Evolutionary conservation across 805 yeast genomes (phyloP), one percentile per base, ranked within the genome.

Genomic region (Metschnikowia orientalis): DNA sequence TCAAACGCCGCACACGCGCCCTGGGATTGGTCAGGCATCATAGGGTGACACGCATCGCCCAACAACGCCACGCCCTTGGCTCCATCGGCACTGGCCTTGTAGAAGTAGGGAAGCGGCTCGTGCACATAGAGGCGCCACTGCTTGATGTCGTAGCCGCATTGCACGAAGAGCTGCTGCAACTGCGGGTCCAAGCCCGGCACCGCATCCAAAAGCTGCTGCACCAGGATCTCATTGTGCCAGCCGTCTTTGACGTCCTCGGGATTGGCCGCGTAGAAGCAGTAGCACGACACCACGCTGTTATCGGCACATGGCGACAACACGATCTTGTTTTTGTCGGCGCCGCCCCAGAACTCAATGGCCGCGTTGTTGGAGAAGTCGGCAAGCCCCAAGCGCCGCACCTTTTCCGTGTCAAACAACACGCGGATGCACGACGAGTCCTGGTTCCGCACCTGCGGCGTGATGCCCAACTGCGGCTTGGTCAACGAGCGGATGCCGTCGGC

Each of bases 401-500:
- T 37, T 11, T 40, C 30, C 2, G 54, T 51, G 26, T 50, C 46
- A 30, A 50, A 42, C 30, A 51, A 40, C 13, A 50, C 49, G 31
- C 56, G 44, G 30, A 42, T 48, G 26, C 54, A 49, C 28, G 53
- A 50, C 7, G 53, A 50, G n/a, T 45, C 33, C 7, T 51, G 44
- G 18, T 39, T 28, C 7, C 34, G 21, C 29, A 45, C 44, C 21
- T 43, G 25, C 7, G 53, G 46, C 10, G 21, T 28, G 22, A 48
- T 37, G 2, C 56, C 56, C 25, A 50, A 33, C 26, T 43, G 44
- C n/a, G 43, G 47, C 29, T 51, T 41, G 2, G 50, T 44, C 10
- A 35, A 28, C 4, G 56, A 45, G 28, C 60, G 32, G 19, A 55
- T 54, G 15, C 61, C 61, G 31, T 56, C 61, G 11, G 60, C 58